These are phyloP conservation scores for Aspergillus sp. DNA, from an alignment of 2,329 filamentous ascomycete species.

Conservation along the genomic window DNA sequence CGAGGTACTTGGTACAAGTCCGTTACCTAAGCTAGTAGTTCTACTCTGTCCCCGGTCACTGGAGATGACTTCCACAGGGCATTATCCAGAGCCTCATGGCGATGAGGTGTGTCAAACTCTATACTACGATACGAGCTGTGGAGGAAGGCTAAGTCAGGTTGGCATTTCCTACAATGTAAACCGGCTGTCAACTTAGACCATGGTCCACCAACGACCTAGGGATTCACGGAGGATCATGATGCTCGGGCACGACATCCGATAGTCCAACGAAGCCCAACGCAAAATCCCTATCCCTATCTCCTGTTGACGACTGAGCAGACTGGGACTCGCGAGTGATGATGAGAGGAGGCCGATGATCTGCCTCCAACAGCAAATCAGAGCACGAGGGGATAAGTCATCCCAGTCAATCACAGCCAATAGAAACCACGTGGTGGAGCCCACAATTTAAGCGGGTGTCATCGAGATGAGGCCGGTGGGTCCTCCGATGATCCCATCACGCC, in stretches of 20 bases:
- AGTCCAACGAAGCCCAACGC: background rate
- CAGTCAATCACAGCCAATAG: conserved; percentile 13
- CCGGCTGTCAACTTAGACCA: background rate
- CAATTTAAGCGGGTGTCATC: background rate
- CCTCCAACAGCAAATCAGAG: conserved; percentile 2
- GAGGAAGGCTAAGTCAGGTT: background rate
- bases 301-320: too few species aligned
- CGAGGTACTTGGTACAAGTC: too few species aligned
- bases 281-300: too few species aligned
- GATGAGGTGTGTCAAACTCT: background rate
- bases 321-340: background rate
- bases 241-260: background rate
- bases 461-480: background rate
- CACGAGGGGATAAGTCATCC: conserved; percentile 15
- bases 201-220: background rate
- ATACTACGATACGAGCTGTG: background rate
- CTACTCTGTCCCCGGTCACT: background rate
- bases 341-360: conserved; percentile 11
- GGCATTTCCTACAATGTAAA: background rate
- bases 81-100: background rate
- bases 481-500: background rate
- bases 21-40: too few species aligned
- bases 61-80: background rate
- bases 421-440: background rate
- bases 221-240: background rate